Conservation (phyloP, 495 filamentous ascomycete genomes). For the Echria macrotheca region DNA sequence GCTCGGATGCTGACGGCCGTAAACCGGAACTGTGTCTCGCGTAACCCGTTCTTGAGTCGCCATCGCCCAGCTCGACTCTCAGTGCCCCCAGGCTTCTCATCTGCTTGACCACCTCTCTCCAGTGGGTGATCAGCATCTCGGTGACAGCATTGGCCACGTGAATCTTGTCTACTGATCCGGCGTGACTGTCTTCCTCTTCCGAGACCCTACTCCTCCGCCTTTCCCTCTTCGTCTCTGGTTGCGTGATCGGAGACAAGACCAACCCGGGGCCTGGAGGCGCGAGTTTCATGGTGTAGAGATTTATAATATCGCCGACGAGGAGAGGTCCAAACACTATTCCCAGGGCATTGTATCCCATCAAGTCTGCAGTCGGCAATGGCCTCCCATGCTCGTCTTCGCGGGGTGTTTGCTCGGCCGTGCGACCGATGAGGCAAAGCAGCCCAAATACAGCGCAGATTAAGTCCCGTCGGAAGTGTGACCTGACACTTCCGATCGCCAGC, state of each 20-base stretch:
- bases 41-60: no score
- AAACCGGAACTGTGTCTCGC: constrained; percentile 3
- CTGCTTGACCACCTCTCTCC: constrained; percentile 54
- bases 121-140: constrained; percentile 55
- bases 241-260: constrained; percentile 30
- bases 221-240: constrained; percentile 34
- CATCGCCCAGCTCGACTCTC: constrained; percentile 15
- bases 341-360: constrained; percentile 59
- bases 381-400: constrained; percentile 43
- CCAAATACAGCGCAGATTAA: constrained; percentile 64
- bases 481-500: constrained; percentile 52
- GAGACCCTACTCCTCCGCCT: constrained; percentile 23
- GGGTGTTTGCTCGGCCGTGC: constrained; percentile 42
- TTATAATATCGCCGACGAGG: constrained; percentile 52
- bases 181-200: constrained; percentile 9
- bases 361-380: constrained; percentile 41
- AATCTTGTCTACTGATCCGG: constrained; percentile 38
- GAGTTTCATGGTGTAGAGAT: constrained; percentile 36
- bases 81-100: constrained; percentile 37
- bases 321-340: constrained; percentile 62
- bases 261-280: constrained; percentile 32
- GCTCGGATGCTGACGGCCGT: constrained; percentile 24
- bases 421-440: constrained; percentile 51
- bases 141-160: constrained; percentile 49
- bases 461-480: constrained; percentile 53